phyloP scores from a whole-genome alignment of 208 protist species.

The Trypanosoma vivax region DNA sequence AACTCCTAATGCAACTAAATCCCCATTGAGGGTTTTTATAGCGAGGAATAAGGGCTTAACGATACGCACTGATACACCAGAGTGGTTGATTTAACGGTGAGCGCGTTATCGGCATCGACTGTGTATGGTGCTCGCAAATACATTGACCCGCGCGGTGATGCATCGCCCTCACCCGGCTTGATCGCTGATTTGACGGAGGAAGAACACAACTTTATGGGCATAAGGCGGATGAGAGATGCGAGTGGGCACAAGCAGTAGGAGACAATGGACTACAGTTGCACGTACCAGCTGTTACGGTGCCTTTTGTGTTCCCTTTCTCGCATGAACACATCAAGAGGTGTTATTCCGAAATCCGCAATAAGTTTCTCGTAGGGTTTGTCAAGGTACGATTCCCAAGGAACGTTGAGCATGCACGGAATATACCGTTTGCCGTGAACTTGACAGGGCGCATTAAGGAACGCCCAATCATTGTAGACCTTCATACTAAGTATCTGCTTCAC shows the following conservation, averaged over 20 bases:
- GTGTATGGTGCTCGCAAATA: too few relatives aligned
- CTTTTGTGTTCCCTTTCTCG: conserved; percentile 7
- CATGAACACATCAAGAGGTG: conserved; percentile 53
- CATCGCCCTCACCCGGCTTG: too few relatives aligned
- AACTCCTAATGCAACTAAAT: too few relatives aligned
- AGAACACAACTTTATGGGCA: background rate
- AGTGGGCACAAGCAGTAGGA: background rate
- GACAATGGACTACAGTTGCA: background rate
- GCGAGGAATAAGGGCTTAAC: too few relatives aligned
- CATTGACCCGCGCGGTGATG: too few relatives aligned
- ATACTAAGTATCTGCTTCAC: conserved; percentile 34
- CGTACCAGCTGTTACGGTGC: background rate
- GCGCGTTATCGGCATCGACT: too few relatives aligned
- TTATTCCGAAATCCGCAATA: conserved; percentile 44
- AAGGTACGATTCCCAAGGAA: conserved; percentile 73
- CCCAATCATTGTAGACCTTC: conserved; percentile 57
- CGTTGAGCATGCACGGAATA: conserved; percentile 63
- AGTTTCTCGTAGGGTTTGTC: conserved; percentile 46
- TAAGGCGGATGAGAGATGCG: too few relatives aligned
- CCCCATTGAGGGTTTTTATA: too few relatives aligned
- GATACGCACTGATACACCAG: too few relatives aligned
- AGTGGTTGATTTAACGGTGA: too few relatives aligned
- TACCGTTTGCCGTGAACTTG: conserved; percentile 31
- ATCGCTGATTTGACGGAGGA: too few relatives aligned
- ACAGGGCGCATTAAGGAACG: conserved; percentile 37